Conservation (phyloP, 192 early-diverging fungal species). For the Coemansia sp. region DNA sequence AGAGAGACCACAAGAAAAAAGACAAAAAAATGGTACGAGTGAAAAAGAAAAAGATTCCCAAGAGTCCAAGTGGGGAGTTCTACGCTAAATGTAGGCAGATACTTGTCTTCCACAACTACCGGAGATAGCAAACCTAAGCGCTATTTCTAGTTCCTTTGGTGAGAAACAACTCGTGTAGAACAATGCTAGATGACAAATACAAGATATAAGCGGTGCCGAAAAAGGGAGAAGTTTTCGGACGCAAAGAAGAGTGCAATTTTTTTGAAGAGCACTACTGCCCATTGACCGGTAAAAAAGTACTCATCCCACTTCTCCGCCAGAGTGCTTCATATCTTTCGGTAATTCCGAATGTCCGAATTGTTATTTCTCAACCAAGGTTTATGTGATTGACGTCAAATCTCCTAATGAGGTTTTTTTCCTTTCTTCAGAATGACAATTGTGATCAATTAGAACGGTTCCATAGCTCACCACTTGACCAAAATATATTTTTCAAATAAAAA, state of each 20-base stretch:
- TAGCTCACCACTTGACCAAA: neutral
- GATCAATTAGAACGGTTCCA: neutral
- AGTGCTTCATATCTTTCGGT: neutral
- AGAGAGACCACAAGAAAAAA: too few relatives aligned
- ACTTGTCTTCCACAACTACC: too few relatives aligned
- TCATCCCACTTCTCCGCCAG: too few relatives aligned
- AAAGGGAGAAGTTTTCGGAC: neutral
- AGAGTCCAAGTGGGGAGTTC: too few relatives aligned
- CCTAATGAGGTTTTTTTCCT: neutral
- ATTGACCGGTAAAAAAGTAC: too few relatives aligned
- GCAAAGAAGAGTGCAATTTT: too few relatives aligned
- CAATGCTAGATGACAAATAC: neutral
- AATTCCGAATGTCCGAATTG: neutral
- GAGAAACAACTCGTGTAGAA: neutral
- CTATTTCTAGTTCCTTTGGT: neutral
- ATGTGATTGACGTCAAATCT: neutral
- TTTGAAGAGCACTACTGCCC: too few relatives aligned
- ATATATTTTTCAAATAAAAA: too few relatives aligned
- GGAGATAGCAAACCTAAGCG: neutral
- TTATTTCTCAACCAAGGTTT: neutral
- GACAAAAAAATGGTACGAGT: too few relatives aligned
- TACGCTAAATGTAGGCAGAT: too few relatives aligned
- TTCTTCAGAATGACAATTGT: too few relatives aligned
- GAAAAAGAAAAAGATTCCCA: too few relatives aligned
- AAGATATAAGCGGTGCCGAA: neutral